Evolutionary conservation across 495 filamentous ascomycete species (phyloP).

Genomic region (Aspergillus sparsus): DNA sequence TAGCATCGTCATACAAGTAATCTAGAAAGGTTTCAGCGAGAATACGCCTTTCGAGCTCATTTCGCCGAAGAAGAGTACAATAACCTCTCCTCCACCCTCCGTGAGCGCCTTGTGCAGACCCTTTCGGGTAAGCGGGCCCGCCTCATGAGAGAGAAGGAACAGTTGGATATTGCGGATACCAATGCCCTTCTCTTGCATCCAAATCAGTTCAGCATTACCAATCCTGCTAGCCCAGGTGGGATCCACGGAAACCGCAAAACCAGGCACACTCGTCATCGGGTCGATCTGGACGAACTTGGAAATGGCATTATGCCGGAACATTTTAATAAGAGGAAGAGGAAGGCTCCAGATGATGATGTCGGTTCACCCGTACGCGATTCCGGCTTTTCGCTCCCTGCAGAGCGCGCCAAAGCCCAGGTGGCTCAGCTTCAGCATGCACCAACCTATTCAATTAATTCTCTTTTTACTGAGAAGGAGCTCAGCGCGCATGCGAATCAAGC

Average conservation of each 20-base stretch:
- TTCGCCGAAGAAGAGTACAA: slow-evolving; percentile 81
- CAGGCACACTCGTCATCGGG: slow-evolving; percentile 74
- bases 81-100: slow-evolving; percentile 72
- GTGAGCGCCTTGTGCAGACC: slow-evolving; percentile 77
- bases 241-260: slow-evolving; percentile 81
- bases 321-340: slow-evolving; percentile 77
- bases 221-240: slow-evolving; percentile 76
- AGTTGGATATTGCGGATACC: slow-evolving; percentile 82
- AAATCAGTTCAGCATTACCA: slow-evolving; percentile 84
- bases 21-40: slow-evolving; percentile 42
- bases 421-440: slow-evolving; percentile 48
- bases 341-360: slow-evolving; percentile 67
- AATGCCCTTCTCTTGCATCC: slow-evolving; percentile 89
- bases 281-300: slow-evolving; percentile 76
- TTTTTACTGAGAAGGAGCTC: slow-evolving; percentile 94
- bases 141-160: slow-evolving; percentile 84
- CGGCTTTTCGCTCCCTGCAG: slow-evolving; percentile 50
- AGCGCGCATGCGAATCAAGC: slow-evolving; percentile 71
- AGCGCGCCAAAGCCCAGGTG: slow-evolving; percentile 43
- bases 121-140: slow-evolving; percentile 74
- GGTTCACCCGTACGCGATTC: slow-evolving; percentile 66
- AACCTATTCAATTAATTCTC: slow-evolving; percentile 78
- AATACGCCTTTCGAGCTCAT: slow-evolving; percentile 56
- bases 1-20: slow-evolving; percentile 47
- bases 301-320: slow-evolving; percentile 56